phyloP scores from a whole-genome alignment of 148 eudicot species.

The Rhododendron molle region DNA sequence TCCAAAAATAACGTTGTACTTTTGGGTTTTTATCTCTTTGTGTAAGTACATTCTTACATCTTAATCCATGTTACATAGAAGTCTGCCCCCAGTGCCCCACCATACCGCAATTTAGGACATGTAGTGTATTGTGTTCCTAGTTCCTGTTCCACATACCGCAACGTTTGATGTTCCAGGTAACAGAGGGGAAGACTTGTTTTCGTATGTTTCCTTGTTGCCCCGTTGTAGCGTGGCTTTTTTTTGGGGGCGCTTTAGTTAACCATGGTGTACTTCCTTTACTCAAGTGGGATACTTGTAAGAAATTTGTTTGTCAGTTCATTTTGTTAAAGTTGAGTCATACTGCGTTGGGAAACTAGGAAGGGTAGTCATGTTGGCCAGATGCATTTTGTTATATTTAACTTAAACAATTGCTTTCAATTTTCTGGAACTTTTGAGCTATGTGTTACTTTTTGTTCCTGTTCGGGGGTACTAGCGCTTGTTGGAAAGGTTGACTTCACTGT shows the following conservation, averaged over 20 bases:
- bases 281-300: neutral
- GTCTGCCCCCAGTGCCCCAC: neutral
- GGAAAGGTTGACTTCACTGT: conserved; percentile 99
- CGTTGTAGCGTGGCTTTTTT: neutral
- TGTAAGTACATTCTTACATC: neutral
- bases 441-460: neutral
- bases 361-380: neutral
- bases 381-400: neutral
- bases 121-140: neutral
- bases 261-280: neutral
- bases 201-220: neutral
- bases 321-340: neutral
- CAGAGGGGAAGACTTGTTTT: neutral
- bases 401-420: neutral
- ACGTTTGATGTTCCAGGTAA: neutral
- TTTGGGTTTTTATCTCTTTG: neutral
- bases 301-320: neutral
- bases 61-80: neutral
- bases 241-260: neutral
- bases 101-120: neutral
- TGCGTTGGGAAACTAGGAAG: neutral
- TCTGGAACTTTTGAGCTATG: neutral
- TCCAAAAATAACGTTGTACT: neutral
- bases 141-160: neutral
- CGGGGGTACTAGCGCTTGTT: conserved; percentile 46